Evolutionary conservation across 2,329 filamentous ascomycete genomes (phyloP).

Genomic region (Ceratocystis ficicola): DNA sequence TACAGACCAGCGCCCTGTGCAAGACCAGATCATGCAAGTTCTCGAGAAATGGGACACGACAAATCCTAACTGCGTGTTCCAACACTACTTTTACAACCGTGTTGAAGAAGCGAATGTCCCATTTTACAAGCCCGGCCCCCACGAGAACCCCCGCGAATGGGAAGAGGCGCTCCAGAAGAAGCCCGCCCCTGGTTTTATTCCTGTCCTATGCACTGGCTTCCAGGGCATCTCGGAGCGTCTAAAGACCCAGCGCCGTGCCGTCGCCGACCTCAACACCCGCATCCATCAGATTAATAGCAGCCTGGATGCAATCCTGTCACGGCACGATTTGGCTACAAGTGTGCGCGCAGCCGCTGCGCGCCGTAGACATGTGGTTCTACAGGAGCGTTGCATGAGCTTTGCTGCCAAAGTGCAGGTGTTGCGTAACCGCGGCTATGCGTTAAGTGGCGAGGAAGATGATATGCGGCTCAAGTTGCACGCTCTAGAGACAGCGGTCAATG

Average conservation of each 20-base stretch:
- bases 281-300: slow-evolving; percentile 70
- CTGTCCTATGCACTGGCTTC: slow-evolving; percentile 64
- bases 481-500: slow-evolving; percentile 57
- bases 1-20: slow-evolving; percentile 54
- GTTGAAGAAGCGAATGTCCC: slow-evolving; percentile 63
- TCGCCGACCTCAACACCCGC: slow-evolving; percentile 56
- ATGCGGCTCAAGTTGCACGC: slow-evolving; percentile 57
- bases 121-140: slow-evolving; percentile 57
- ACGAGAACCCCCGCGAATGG: slow-evolving; percentile 68
- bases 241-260: slow-evolving; percentile 56
- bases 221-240: slow-evolving; percentile 58
- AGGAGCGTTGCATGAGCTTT: slow-evolving; percentile 59
- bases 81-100: slow-evolving; percentile 79
- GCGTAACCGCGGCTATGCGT: slow-evolving; percentile 66
- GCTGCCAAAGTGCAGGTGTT: slow-evolving; percentile 71
- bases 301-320: slow-evolving; percentile 58
- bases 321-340: slow-evolving; percentile 64
- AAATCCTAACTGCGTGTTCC: slow-evolving; percentile 58
- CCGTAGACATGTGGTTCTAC: slow-evolving; percentile 58
- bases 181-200: slow-evolving; percentile 63
- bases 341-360: slow-evolving; percentile 61
- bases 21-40: slow-evolving; percentile 60
- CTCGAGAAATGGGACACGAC: slow-evolving; percentile 62
- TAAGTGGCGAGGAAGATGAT: slow-evolving; percentile 69
- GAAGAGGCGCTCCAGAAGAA: slow-evolving; percentile 73